Evolutionary conservation across 768 basidiomycete genomes (phyloP).

Genomic region (Daedalea quercina): DNA sequence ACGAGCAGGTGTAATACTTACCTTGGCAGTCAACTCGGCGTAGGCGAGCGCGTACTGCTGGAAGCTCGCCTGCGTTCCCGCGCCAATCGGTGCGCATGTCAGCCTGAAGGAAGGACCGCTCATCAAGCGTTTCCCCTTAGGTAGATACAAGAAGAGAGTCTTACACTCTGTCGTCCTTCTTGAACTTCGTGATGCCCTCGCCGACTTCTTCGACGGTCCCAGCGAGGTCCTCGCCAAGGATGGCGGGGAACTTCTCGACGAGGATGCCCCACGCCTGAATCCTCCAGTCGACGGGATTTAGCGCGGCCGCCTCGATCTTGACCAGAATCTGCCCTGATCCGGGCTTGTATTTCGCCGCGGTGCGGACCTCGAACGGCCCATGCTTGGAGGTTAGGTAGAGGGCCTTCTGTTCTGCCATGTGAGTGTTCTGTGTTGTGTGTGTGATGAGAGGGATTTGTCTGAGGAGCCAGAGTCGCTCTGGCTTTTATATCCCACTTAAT

Average conservation of each 20-base stretch:
- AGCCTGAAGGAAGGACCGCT: too few species aligned
- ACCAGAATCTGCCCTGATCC: conserved; percentile 33
- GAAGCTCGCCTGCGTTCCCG: not conserved
- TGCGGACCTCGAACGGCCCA: not conserved
- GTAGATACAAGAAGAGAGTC: not conserved
- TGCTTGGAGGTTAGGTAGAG: not conserved
- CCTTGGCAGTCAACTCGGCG: conserved; percentile 19
- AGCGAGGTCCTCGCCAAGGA: conserved; percentile 16
- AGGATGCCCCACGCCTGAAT: conserved; percentile 15
- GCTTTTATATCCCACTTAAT: too few species aligned
- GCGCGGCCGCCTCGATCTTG: conserved; percentile 29
- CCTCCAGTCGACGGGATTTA: conserved; percentile 33
- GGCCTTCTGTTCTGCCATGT: conserved; percentile 1
- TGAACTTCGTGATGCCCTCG: conserved; percentile 25
- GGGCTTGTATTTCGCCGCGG: not conserved
- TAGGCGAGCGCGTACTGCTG: conserved; percentile 22
- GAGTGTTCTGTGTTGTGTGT: not conserved
- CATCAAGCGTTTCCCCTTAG: not conserved
- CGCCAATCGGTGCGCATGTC: too few species aligned
- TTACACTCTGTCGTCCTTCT: conserved; percentile 29
- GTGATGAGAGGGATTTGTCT: too few species aligned
- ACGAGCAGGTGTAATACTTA: conserved; percentile 8
- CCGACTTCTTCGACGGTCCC: conserved; percentile 24
- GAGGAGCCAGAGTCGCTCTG: too few species aligned
- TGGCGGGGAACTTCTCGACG: conserved; percentile 14